These are phyloP conservation scores for Biscutella laevigata DNA, from an alignment of 441 rosid genomes.

Conservation along the genomic window DNA sequence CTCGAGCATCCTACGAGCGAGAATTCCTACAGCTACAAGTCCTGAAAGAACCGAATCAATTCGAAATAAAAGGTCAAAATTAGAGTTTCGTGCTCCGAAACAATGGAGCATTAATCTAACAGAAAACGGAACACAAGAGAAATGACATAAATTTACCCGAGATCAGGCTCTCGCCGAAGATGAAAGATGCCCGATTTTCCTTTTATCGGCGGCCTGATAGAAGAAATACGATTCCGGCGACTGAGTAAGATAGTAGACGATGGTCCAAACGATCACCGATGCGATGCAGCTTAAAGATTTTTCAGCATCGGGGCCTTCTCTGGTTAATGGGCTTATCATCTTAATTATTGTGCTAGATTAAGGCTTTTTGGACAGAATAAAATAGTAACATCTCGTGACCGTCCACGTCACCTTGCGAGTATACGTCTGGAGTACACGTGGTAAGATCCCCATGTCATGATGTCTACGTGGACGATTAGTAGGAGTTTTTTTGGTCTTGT, in stretches of 20 bases:
- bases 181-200: background rate
- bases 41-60: background rate
- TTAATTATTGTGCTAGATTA: background rate
- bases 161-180: background rate
- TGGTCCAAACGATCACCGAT: no score
- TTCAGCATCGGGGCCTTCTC: background rate
- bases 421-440: background rate
- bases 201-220: background rate
- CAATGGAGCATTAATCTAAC: background rate
- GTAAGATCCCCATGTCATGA: constrained; percentile 1
- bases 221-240: constrained; percentile 9
- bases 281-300: no score
- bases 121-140: background rate
- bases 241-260: no score
- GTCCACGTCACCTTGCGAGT: background rate
- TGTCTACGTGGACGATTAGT: constrained; percentile 2
- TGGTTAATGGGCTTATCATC: background rate
- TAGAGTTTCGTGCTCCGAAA: background rate
- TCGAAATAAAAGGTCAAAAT: background rate
- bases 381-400: background rate
- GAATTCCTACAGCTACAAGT: background rate
- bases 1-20: constrained; percentile 17
- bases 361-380: background rate
- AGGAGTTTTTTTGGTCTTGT: constrained; percentile 11
- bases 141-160: no score